A percentile compares a stretch with the other conserved stretches of the same genome.
phyloP scores from a whole-genome alignment of 23 red algal genomes.

The Pyropia yezoensis region DNA sequence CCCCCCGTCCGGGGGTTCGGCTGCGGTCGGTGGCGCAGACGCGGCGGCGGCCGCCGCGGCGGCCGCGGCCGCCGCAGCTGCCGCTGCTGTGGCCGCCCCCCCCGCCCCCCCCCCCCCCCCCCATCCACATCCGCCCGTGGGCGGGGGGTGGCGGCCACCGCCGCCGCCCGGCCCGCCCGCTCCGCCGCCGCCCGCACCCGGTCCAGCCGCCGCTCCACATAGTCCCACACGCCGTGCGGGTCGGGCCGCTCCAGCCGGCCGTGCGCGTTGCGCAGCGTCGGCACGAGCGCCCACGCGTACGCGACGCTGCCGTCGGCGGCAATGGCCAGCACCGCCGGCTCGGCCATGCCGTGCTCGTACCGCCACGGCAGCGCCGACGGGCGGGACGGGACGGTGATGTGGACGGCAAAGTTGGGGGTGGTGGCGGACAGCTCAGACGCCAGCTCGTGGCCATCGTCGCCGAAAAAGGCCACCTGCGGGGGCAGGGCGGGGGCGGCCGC shows the following conservation, averaged over 20 bases:
- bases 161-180: constrained; percentile 1
- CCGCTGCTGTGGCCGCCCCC: too few species aligned
- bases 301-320: constrained; percentile 6
- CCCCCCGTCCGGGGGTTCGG: too few species aligned
- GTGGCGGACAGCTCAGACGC: not conserved
- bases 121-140: not conserved
- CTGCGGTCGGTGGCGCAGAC: too few species aligned
- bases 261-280: constrained; percentile 28
- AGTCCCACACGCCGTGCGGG: constrained; percentile 36
- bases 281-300: constrained; percentile 27
- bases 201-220: constrained; percentile 24
- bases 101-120: too few species aligned
- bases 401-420: constrained; percentile 2
- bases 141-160: not conserved
- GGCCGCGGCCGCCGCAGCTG: too few species aligned
- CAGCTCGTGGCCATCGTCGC: constrained; percentile 29
- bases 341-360: constrained; percentile 48
- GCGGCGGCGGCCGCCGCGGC: too few species aligned
- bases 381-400: constrained; percentile 19
- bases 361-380: constrained; percentile 36
- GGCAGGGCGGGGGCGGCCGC: constrained; percentile 2
- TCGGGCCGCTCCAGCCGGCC: constrained; percentile 50
- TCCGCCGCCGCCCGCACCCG: not conserved
- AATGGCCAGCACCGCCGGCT: constrained; percentile 38
- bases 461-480: constrained; percentile 5